phyloP scores from a whole-genome alignment of 129 eudicot genomes.

The Smallanthus sonchifolius region DNA sequence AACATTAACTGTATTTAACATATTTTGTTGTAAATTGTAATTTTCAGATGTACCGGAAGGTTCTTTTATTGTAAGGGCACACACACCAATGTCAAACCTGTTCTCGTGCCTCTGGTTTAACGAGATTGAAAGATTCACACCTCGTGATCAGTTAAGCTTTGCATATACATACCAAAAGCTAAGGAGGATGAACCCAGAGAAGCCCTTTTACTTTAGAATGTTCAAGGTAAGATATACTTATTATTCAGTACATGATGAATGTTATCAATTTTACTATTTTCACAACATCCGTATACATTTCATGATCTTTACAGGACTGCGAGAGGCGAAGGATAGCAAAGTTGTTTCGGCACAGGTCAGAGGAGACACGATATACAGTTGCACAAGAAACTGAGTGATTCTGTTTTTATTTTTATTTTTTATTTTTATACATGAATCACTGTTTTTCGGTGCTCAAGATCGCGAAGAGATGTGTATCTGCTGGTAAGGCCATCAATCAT shows the following conservation, averaged over 20 bases:
- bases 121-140: slow-evolving; percentile 97
- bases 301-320: slow-evolving; percentile 63
- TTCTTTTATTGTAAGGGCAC: slow-evolving; percentile 90
- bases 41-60: slow-evolving; percentile 96
- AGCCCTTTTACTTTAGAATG: slow-evolving; percentile 88
- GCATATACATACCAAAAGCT: slow-evolving; percentile 94
- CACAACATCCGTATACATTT: neutral
- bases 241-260: neutral
- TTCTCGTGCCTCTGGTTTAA: slow-evolving; percentile 98
- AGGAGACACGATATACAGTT: slow-evolving; percentile 49
- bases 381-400: slow-evolving; percentile 49
- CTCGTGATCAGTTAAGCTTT: slow-evolving; percentile 98
- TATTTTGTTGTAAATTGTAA: neutral
- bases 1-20: neutral
- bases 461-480: slow-evolving; percentile 5
- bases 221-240: slow-evolving; percentile 66
- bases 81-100: slow-evolving; percentile 98
- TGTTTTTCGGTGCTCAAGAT: slow-evolving; percentile 20
- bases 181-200: slow-evolving; percentile 74
- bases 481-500: slow-evolving; percentile 18
- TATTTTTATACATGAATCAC: slow-evolving; percentile 3
- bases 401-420: neutral
- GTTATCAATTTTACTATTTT: neutral
- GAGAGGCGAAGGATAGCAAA: slow-evolving; percentile 93
- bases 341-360: slow-evolving; percentile 84